Percentiles rank a stretch among this genome's conserved stretches.
phyloP scores from a whole-genome alignment of 2,329 filamentous ascomycete species.

The Epicoccum sorghinum region DNA sequence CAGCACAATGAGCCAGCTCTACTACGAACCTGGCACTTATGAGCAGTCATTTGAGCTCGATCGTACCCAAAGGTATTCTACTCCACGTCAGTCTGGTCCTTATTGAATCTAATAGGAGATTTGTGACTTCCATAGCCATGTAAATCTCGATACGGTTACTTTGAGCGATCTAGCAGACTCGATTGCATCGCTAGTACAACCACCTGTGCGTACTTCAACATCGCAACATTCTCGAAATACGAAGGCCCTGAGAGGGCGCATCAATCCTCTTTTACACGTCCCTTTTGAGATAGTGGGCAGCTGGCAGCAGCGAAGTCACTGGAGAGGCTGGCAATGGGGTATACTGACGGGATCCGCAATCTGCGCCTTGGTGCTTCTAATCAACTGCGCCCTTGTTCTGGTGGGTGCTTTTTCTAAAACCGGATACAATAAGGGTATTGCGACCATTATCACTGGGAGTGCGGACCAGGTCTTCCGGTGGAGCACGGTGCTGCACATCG shows the following conservation, averaged over 20 bases:
- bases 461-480: conserved; percentile 4
- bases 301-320: conserved; percentile 9
- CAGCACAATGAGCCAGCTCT: neutral
- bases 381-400: conserved; percentile 19
- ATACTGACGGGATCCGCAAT: conserved; percentile 21
- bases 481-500: conserved; percentile 49
- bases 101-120: no score
- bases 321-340: conserved; percentile 30
- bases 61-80: neutral
- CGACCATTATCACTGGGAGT: neutral
- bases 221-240: neutral
- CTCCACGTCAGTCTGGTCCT: no score
- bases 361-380: conserved; percentile 20
- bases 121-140: neutral
- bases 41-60: neutral
- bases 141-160: neutral
- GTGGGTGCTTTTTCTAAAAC: neutral
- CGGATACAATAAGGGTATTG: conserved; percentile 3
- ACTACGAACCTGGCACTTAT: neutral
- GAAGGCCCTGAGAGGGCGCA: neutral
- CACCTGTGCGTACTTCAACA: neutral
- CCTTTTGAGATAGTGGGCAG: neutral
- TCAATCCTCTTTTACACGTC: neutral
- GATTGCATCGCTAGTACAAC: neutral
- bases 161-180: neutral